These are phyloP conservation scores for Schizophyllum commune DNA, from an alignment of 1,284 basidiomycete genomes.

Conservation along the genomic window DNA sequence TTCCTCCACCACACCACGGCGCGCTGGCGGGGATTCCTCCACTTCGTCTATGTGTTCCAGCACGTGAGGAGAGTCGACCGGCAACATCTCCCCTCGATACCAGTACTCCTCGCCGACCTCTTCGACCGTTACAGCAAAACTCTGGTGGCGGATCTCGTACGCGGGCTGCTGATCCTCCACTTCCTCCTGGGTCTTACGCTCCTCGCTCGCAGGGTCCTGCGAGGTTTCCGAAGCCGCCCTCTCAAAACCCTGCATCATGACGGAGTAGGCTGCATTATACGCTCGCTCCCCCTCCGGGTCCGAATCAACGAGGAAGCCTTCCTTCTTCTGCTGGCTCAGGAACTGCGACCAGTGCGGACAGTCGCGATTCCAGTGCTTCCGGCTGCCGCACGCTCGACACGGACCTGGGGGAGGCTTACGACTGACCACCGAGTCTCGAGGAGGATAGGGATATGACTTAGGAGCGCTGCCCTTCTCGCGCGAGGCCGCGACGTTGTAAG, in stretches of 20 bases:
- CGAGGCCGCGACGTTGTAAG: neutral
- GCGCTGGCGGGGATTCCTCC: neutral
- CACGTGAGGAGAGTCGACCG: neutral
- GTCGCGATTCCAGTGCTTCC: neutral
- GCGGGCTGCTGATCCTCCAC: too few relatives aligned
- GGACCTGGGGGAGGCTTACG: neutral
- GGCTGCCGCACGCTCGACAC: neutral
- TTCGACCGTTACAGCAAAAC: neutral
- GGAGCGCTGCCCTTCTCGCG: neutral
- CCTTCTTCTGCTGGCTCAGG: neutral
- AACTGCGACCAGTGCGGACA: neutral
- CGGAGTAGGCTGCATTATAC: neutral
- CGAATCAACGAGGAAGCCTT: neutral
- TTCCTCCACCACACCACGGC: neutral
- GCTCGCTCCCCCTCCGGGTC: neutral
- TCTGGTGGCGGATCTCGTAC: neutral
- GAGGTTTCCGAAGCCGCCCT: neutral
- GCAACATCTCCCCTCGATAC: neutral
- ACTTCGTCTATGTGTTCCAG: neutral
- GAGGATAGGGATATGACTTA: neutral
- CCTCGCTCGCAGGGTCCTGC: neutral
- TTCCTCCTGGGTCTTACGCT: neutral
- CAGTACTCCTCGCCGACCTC: neutral
- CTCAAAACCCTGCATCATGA: neutral
- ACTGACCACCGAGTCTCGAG: neutral